Base-by-base conservation (phyloP, 345 rosid species). In the Erysimum cheiranthoides region DNA sequence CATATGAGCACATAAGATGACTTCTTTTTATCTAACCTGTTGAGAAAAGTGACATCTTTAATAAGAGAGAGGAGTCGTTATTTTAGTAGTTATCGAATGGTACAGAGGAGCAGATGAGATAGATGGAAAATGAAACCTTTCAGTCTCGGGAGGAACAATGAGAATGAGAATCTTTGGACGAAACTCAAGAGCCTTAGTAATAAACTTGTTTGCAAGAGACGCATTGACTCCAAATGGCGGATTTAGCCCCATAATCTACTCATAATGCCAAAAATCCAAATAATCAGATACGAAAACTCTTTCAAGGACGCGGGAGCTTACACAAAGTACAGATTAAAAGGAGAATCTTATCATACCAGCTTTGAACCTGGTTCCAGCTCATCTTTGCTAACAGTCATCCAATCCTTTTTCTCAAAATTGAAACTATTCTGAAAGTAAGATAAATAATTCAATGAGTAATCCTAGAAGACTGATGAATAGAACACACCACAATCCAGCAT, bases 221-320 rank as follows among this genome's bases (percentile, higher is more conserved):
- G 88, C 91, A 75, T 85, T 86, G 67, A 86, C 80, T 73, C 99
- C 99, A 79, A 95, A 95, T 45, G 99, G 99, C 74, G 99, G 99
- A 82, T 92, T 95, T 70, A 92, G 74, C 74, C 99, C 97, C 96
- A 92, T 88, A 71, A 95, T 86, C 99, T 95, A 80, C 70, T 54
- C 76, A 71, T 8, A 36, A 61, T 73, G 25, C 60, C 47, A 49
- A 27, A 68, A 49, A 5, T 16, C 68, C 14, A 73, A 36, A 68
- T 56, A 51, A 39, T 66, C 57, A 51, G 77, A 73, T 66, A 39
- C 57, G 57, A 53, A 38, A 56, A 40, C 13, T 45, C 54, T 30
- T 53, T 43, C 18, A 9, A 63, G 35, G 18, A 54, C 5, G 35
- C 34, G n/a, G 3, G 35, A 70, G 51, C 57, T 49, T 30, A 57